These are phyloP conservation scores for Verticillium tricorpus DNA, from an alignment of 2,329 filamentous ascomycete genomes.

Conservation along the genomic window DNA sequence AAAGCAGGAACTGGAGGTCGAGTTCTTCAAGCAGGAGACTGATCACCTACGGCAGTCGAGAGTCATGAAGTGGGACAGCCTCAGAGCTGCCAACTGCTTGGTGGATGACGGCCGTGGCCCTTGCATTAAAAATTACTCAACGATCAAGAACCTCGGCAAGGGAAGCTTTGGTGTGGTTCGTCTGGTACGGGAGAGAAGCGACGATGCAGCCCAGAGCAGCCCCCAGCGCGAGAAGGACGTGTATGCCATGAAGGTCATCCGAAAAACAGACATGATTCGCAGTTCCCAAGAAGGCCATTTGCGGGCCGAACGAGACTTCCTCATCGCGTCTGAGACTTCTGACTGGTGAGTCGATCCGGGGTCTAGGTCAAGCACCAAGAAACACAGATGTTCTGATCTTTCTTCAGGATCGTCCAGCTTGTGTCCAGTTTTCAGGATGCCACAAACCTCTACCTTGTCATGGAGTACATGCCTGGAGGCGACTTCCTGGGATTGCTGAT, in stretches of 20 bases:
- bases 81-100: conserved; percentile 2
- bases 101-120: conserved; percentile 9
- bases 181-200: conserved; percentile 64
- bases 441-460: conserved; percentile 82
- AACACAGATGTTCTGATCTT: not conserved
- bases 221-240: conserved; percentile 42
- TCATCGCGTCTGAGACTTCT: conserved; percentile 84
- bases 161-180: conserved; percentile 93
- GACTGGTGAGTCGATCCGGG: conserved; percentile 51
- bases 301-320: conserved; percentile 84
- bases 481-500: conserved; percentile 88
- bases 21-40: conserved; percentile 60
- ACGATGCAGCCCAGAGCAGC: not conserved
- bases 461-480: conserved; percentile 97
- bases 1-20: conserved; percentile 26
- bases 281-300: conserved; percentile 91
- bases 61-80: conserved; percentile 14
- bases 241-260: conserved; percentile 96
- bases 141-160: conserved; percentile 79
- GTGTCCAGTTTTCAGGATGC: conserved; percentile 86
- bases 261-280: conserved; percentile 87
- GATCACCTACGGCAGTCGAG: conserved; percentile 59
- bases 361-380: too few relatives aligned
- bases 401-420: conserved; percentile 71
- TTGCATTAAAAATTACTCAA: conserved; percentile 61